Evolutionary conservation across 2,329 filamentous ascomycete genomes (phyloP), one percentile per base, ranked within the genome.

Genomic region (Diaporthe ilicicola): DNA sequence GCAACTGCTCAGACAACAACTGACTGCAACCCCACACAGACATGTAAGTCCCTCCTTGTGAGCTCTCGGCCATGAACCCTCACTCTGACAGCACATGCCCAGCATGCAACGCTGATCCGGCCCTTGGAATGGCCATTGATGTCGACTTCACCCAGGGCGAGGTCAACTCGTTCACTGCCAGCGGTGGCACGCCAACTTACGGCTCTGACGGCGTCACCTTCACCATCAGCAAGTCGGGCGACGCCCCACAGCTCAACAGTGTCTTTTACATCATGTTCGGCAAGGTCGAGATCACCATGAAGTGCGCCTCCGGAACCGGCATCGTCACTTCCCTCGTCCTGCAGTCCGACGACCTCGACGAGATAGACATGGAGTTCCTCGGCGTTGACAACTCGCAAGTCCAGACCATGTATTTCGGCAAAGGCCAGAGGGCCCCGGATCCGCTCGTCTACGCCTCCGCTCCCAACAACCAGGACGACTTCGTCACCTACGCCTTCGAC

Each of bases 231-330:
- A 84, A 91, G 78, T 87, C 91, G 64, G 95, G 95, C 70, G 94
- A 99, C 79, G 89, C 94, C 3, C 96, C 96, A 0, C 92, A 95
- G 80, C 89, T 99, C 73, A 88, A 88, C 74, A 97, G 94, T 73
- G 90, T 96, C 77, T 98, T 97, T 89, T 98, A 98, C 86, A 97
- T 99, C 84, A 98, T 99, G 96, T 99, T 98, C 80, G 96, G 96
- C 75, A 93, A 92, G 74, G 93, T 98, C 78, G 93, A 97, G 75
- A 89, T 95, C 75, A 91, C 90, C 39, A 88, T 98, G 85, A 95
- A 95, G 82, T 91, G 94, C 32, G 94, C 96, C 12, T 92, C 94
- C 0, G 96, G 96, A 9, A 91, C 89, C 12, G 96, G 96, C 72
- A 98, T 99, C 76, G 95, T 99, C 74, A 97, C 94, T 81, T 96